Evolutionary conservation across 352 stramenopile genomes (phyloP), one percentile per base, ranked within the genome.

Genomic region (Phytophthora constricta): DNA sequence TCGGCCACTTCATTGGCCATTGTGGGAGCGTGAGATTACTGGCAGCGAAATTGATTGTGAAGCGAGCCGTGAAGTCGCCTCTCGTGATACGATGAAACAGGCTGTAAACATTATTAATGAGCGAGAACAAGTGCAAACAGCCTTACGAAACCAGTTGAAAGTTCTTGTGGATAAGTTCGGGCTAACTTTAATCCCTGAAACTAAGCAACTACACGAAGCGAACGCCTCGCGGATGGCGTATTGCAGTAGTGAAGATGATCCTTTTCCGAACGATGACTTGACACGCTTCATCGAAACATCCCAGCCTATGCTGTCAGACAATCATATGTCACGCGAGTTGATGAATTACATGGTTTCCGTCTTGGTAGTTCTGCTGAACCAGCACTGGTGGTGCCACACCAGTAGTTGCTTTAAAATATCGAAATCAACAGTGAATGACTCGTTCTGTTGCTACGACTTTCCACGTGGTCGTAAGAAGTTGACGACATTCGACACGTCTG

Each of bases 321-420:
- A 2, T 8, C 9, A 27, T 26, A 43, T 53, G 19, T 3, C 22
- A 28, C 14, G 9, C 4, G 14, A 14, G 11, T 37, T 9, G 0
- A 13, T 59, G 9, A 25, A 49, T 42, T 59, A 59, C 26, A n/a
- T n/a, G n/a, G n/a, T n/a, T n/a, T n/a, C n/a, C n/a, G n/a, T n/a
- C n/a, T n/a, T n/a, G n/a, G n/a, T n/a, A n/a, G n/a, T n/a, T n/a
- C n/a, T n/a, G n/a, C n/a, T n/a, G n/a, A n/a, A n/a, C n/a, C n/a
- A n/a, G n/a, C n/a, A n/a, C n/a, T n/a, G n/a, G n/a, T n/a, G n/a
- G n/a, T n/a, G n/a, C n/a, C n/a, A n/a, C n/a, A 33, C 31, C 13
- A 39, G 31, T 2, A 62, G 55, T 10, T 62, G 45, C 20, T 62
- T 55, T 16, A 62, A 62, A 16, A 17, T 48, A 11, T 55, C 55